Evolutionary conservation across 2,329 filamentous ascomycete species (phyloP).

Genomic region (Penicillium sp.): DNA sequence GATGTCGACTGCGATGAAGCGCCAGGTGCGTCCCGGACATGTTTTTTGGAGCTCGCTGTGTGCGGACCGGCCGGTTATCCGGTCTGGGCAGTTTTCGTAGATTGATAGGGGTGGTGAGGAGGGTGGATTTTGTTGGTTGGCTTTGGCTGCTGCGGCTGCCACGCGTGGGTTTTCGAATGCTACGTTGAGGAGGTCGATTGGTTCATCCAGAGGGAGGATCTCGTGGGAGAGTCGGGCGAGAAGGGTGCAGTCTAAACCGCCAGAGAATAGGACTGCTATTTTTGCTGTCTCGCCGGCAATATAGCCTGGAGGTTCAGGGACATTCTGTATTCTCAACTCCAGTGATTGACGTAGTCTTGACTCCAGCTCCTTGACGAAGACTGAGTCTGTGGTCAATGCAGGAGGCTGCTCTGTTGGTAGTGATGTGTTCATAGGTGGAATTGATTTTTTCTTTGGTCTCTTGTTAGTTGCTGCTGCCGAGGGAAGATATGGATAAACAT

Average conservation of each 20-base stretch:
- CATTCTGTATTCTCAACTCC: constrained; percentile 60
- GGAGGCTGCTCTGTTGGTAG: constrained; percentile 32
- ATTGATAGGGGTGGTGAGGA: constrained; percentile 23
- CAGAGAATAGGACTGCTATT: constrained; percentile 85
- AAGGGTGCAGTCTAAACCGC: constrained; percentile 88
- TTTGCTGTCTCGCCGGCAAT: constrained; percentile 31
- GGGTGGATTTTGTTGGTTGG: constrained; percentile 38
- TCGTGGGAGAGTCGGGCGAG: constrained; percentile 79
- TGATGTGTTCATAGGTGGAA: constrained; percentile 47
- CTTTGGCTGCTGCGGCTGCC: constrained; percentile 52
- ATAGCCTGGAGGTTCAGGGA: constrained; percentile 58
- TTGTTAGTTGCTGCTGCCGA: neutral
- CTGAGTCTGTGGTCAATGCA: constrained; percentile 42
- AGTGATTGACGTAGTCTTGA: constrained; percentile 61
- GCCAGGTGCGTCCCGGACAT: constrained; percentile 73
- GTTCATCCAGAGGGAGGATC: constrained; percentile 64
- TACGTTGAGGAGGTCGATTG: constrained; percentile 88
- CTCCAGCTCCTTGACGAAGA: constrained; percentile 55
- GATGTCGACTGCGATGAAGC: constrained; percentile 78
- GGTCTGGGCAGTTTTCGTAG: constrained; percentile 87
- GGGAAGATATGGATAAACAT: constrained; percentile 3
- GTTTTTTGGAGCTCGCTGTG: constrained; percentile 68
- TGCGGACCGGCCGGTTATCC: constrained; percentile 78
- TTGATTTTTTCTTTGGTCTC: constrained; percentile 38
- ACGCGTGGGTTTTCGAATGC: constrained; percentile 91